phyloP scores from a whole-genome alignment of 2,329 filamentous ascomycete species.

The Trichoderma harzianum region DNA sequence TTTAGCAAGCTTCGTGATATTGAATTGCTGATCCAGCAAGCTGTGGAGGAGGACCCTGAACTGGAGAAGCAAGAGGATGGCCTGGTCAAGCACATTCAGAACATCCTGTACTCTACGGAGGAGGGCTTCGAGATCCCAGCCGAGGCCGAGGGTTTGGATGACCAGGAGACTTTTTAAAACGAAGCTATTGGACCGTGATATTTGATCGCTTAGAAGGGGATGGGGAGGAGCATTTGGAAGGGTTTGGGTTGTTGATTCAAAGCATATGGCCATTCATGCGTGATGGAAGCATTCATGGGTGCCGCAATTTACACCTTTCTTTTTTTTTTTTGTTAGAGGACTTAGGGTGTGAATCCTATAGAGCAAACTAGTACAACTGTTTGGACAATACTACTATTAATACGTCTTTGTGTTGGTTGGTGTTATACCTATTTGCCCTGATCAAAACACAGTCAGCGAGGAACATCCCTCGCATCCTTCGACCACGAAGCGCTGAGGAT shows the following conservation, averaged over 20 bases:
- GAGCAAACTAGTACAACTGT: conserved; percentile 16
- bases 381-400: conserved; percentile 21
- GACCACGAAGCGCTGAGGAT: not conserved
- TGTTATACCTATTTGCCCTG: not conserved
- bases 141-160: conserved; percentile 67
- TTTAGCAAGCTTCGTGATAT: conserved; percentile 98
- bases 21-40: conserved; percentile 88
- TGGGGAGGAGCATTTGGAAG: conserved; percentile 11
- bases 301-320: conserved; percentile 15
- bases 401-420: conserved; percentile 1
- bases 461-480: not conserved
- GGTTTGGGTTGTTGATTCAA: not conserved
- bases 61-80: conserved; percentile 91
- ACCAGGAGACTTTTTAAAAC: conserved; percentile 74
- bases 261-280: conserved; percentile 10
- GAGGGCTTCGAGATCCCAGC: conserved; percentile 86
- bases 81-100: conserved; percentile 92
- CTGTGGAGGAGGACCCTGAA: conserved; percentile 87
- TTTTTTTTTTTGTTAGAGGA: conserved; percentile 11
- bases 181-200: not conserved
- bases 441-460: not conserved
- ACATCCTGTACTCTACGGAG: conserved; percentile 96
- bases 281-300: conserved; percentile 9
- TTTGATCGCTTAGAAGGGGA: not conserved
- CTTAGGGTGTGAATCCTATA: conserved; percentile 15